Evolutionary conservation across 2,329 filamentous ascomycete species (phyloP), one percentile per base, ranked within the genome.

Genomic region (Epicoccum sorghinum): DNA sequence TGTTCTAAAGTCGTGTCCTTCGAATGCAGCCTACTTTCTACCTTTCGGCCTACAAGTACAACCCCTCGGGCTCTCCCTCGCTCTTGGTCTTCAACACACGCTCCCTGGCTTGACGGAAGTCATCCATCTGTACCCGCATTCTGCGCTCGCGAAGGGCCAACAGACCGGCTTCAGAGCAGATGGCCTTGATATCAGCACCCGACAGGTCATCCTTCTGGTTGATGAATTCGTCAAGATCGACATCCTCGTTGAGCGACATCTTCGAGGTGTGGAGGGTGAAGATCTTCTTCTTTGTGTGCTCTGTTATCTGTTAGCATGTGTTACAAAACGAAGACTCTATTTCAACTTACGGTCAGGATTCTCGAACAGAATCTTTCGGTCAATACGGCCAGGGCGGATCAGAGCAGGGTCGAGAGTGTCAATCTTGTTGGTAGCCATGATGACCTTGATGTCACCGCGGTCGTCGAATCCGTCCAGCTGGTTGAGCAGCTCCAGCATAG

Each of bases 381-480:
- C 95, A 76, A 99, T 99, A 83, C 95, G 93, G 61, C 95, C 95
- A 39, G 95, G 95, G 64, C 95, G 89, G 72, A 99, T 99, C 65
- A 99, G 83, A 14, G 95, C 95, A 50, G 95, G 95, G 72, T 99
- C 96, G 25, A 99, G 83, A 4, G 91, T 96, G 66, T 99, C 96
- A 65, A 99, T 99, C 86, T 99, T 99, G 87, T 99, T 99, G 64
- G 95, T 99, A 10, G 95, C 96, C 93, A 99, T 98, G 76, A 99
- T 93, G 58, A 99, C 95, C 82, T 99, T 99, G 78, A 99, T 93
- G 73, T 99, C 95, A 66, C 95, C 96, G 57, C 95, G 90, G 77
- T 99, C 96, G 73, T 99, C 95, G 79, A 99, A 99, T 69, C 95
- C 95, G 74, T 99, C 95, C 7, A 99, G 87, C 80, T 99, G 95